Conservation (phyloP, 2,329 filamentous ascomycete species). For the Neonectria magnoliae region DNA sequence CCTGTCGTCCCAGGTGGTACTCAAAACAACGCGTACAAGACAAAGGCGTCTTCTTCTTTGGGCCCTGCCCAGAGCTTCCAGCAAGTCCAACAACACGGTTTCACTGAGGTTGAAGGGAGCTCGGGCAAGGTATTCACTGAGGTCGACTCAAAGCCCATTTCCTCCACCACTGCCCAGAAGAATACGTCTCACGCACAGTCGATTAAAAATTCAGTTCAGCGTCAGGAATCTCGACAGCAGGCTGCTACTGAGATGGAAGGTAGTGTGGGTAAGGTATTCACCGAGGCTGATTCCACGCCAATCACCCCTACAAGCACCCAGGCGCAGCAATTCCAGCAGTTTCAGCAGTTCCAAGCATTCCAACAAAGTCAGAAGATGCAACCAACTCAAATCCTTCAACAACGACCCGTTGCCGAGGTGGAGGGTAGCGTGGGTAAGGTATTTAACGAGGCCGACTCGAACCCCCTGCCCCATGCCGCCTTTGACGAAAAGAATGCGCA, state of each 20-base stretch:
- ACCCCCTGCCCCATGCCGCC: background rate
- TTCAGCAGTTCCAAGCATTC: background rate
- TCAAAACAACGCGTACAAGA: too few species aligned
- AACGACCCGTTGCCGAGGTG: constrained; percentile 2
- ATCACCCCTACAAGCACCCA: background rate
- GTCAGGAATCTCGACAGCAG: background rate
- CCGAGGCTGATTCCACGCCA: constrained; percentile 4
- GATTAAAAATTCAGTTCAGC: too few species aligned
- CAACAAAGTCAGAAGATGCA: background rate
- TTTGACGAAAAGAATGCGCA: too few species aligned
- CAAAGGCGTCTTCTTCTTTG: too few species aligned
- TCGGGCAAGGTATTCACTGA: background rate
- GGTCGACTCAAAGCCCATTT: background rate
- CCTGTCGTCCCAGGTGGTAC: background rate
- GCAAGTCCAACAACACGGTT: too few species aligned
- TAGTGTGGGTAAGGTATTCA: background rate
- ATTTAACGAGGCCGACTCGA: background rate
- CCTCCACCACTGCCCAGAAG: background rate
- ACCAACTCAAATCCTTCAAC: background rate
- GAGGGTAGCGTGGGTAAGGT: background rate
- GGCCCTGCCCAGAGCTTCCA: too few species aligned
- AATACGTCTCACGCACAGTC: background rate
- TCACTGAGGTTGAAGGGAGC: background rate
- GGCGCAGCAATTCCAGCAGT: constrained; percentile 1
- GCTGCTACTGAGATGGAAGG: constrained; percentile 5